A percentile compares a stretch with the other conserved stretches of the same genome.
Evolutionary conservation across 495 filamentous ascomycete genomes (phyloP).

Genomic region (Hypoxylon fuscum): DNA sequence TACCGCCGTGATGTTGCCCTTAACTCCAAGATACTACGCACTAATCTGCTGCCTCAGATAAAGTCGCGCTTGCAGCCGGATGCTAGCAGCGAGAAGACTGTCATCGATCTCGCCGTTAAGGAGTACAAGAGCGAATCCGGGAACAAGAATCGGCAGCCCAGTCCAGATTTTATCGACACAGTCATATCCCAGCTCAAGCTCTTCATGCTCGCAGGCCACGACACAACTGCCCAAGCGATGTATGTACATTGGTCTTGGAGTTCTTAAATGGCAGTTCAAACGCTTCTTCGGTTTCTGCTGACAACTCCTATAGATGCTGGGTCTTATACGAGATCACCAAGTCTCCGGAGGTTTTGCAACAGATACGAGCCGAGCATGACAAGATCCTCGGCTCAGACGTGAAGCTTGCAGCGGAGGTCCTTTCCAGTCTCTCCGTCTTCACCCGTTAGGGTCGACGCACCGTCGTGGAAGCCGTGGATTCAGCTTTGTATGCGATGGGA

Average conservation of each 20-base stretch:
- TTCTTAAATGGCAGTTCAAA: too few species aligned
- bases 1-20: too few species aligned
- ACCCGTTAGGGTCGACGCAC: conserved; percentile 41
- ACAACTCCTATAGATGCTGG: conserved; percentile 28
- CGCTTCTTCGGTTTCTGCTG: too few species aligned
- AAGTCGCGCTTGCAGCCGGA: too few species aligned
- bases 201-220: background rate
- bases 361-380: conserved; percentile 54
- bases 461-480: conserved; percentile 38
- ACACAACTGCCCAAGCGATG: background rate
- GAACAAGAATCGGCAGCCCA: background rate
- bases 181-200: background rate
- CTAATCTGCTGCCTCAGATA: too few species aligned
- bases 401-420: background rate
- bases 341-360: conserved; percentile 45
- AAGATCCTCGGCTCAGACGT: conserved; percentile 33
- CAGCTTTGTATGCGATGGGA: conserved; percentile 26
- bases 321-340: conserved; percentile 49
- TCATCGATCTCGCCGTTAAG: too few species aligned
- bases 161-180: background rate
- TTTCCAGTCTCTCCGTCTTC: conserved; percentile 54
- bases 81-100: too few species aligned
- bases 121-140: background rate
- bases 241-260: too few species aligned
- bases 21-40: too few species aligned